Evolutionary conservation across 441 rosid genomes (phyloP).

Genomic region (Melastoma candidum): DNA sequence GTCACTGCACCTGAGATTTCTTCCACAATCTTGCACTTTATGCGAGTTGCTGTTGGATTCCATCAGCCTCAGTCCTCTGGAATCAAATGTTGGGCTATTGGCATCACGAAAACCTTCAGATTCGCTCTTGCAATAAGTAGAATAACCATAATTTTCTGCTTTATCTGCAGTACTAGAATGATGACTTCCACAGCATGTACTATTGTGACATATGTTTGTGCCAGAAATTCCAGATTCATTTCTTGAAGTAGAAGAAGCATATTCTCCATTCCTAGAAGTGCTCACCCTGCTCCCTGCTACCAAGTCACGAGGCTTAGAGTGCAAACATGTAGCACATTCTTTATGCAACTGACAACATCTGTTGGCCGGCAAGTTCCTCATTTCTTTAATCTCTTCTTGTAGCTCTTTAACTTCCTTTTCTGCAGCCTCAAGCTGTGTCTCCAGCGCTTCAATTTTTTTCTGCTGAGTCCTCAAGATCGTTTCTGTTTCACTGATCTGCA

Average conservation of each 20-base stretch:
- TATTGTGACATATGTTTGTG: constrained; percentile 24
- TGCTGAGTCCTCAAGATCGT: constrained; percentile 42
- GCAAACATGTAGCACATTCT: constrained; percentile 9
- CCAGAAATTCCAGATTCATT: constrained; percentile 27
- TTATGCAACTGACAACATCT: constrained; percentile 15
- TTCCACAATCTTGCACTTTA: too few relatives aligned
- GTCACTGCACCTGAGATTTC: too few relatives aligned
- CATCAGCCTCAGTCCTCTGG: too few relatives aligned
- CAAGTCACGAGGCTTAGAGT: constrained; percentile 4
- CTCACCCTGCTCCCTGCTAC: constrained; percentile 21
- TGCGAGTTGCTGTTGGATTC: too few relatives aligned
- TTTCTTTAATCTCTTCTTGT: constrained; percentile 58
- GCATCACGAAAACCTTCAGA: too few relatives aligned
- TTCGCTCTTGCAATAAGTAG: constrained; percentile 14
- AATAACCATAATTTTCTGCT: constrained; percentile 32
- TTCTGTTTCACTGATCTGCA: constrained; percentile 63
- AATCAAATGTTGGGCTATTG: too few relatives aligned
- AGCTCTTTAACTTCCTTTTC: constrained; percentile 86
- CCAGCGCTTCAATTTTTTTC: constrained; percentile 68
- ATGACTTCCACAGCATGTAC: constrained; percentile 11
- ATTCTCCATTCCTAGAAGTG: constrained; percentile 19
- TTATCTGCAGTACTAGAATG: constrained; percentile 21
- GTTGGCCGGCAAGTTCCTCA: constrained; percentile 21
- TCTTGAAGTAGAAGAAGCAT: constrained; percentile 28
- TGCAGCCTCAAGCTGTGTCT: constrained; percentile 89